phyloP scores from a whole-genome alignment of 169 alveolate genomes.

The Plasmodium vinckei region DNA sequence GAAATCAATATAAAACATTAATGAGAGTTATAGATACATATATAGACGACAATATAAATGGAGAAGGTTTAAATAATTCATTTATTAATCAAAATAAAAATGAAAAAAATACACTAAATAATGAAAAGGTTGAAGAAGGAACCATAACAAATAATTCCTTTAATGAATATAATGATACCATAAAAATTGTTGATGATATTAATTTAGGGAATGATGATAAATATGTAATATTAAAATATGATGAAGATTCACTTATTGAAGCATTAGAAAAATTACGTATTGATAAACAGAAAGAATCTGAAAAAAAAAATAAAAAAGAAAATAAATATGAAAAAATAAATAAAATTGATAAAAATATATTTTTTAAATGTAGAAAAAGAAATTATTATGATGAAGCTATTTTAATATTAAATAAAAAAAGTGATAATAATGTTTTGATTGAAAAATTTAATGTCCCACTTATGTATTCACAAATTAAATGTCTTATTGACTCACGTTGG shows the following conservation, averaged over 20 bases:
- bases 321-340: not conserved
- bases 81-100: not conserved
- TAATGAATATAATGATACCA: not conserved
- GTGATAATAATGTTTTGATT: constrained; percentile 36
- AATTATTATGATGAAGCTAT: constrained; percentile 47
- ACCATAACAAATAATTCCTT: not conserved
- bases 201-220: constrained; percentile 15
- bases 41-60: constrained; percentile 31
- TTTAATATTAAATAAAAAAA: constrained; percentile 27
- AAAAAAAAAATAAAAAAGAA: not conserved
- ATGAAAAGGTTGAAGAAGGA: not conserved
- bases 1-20: constrained; percentile 25
- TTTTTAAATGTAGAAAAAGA: constrained; percentile 48
- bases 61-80: not conserved
- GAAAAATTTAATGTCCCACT: constrained; percentile 30
- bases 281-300: constrained; percentile 16
- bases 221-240: constrained; percentile 48
- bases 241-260: constrained; percentile 62
- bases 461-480: constrained; percentile 72
- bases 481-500: constrained; percentile 90
- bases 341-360: constrained; percentile 31
- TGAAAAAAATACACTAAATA: not conserved
- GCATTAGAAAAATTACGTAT: constrained; percentile 56
- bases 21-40: constrained; percentile 39
- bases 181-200: constrained; percentile 27